These are phyloP conservation scores for Tolypocladium paradoxum DNA, from an alignment of 2,329 filamentous ascomycete genomes.

Conservation along the genomic window DNA sequence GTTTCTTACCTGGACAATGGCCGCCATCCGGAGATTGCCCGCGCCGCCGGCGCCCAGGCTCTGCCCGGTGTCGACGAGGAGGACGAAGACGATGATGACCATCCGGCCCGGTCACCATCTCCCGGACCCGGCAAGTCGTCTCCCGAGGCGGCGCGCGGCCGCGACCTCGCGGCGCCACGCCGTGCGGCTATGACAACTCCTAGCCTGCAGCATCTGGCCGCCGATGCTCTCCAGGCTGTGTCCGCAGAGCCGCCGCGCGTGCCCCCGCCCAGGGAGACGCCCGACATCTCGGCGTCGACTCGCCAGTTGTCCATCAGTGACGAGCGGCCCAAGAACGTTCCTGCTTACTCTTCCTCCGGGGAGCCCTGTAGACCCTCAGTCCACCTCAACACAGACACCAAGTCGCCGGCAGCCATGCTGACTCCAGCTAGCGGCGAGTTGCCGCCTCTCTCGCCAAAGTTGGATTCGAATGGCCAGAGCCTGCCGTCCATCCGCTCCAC, in stretches of 20 bases:
- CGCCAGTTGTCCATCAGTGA: conserved; percentile 23
- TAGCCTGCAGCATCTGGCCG: conserved; percentile 19
- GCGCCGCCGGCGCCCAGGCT: conserved; percentile 40
- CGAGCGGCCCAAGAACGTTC: conserved; percentile 11
- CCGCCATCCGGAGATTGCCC: conserved; percentile 54
- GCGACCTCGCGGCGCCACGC: background rate
- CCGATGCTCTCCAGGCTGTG: conserved; percentile 20
- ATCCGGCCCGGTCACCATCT: background rate
- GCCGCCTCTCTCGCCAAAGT: conserved; percentile 24
- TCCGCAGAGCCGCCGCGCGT: conserved; percentile 6
- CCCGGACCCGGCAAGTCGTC: background rate
- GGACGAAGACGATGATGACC: conserved; percentile 26
- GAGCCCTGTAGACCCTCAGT: conserved; percentile 1
- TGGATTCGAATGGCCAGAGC: conserved; percentile 22
- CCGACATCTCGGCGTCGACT: conserved; percentile 19
- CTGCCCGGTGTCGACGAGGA: conserved; percentile 36
- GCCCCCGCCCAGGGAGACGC: conserved; percentile 8
- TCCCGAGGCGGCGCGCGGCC: background rate
- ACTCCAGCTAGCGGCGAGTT: conserved; percentile 18
- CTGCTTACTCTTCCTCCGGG: conserved; percentile 3
- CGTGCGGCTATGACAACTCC: conserved; percentile 5
- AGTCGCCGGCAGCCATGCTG: conserved; percentile 13
- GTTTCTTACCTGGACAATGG: conserved; percentile 53
- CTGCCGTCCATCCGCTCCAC: conserved; percentile 29
- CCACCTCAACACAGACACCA: conserved; percentile 8